Evolutionary conservation across 768 basidiomycete genomes (phyloP), one percentile per base, ranked within the genome.

Genomic region (Amanita phalloides): DNA sequence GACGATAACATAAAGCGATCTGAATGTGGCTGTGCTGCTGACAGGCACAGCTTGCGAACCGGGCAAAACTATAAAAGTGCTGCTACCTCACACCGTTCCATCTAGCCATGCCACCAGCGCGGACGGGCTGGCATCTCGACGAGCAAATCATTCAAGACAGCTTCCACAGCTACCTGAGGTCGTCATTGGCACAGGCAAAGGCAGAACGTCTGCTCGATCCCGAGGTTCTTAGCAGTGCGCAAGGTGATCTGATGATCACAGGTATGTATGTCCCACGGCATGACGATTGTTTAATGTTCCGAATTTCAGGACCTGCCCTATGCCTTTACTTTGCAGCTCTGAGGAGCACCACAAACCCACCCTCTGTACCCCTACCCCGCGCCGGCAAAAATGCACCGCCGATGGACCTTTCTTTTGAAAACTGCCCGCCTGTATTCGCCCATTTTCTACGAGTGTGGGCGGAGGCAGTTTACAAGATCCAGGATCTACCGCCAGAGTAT

Each of bases 281-380:
- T 0, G 8, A n/a, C 6, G 9, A 26, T 13, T n/a, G 13, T 2
- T 43, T 13, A 21, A 45, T 1, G 7, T 54, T 39, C n/a, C 50
- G 6, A 17, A 17, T 42, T 4, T 26, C 20, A 82, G 88, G 88
- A 0, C 90, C 90, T 11, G 86, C 90, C 0, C 70, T 93, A 11
- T 88, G 85, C 55, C 73, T 93, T 0, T 92, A 87, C 66, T 93
- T 90, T 64, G 86, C 87, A 0, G 89, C 90, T 0, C 69, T 92
- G 5, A 73, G 87, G 23, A 84, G 77, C 28, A 84, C 79, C 0
- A 88, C 86, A 10, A 66, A 75, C 30, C 89, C 90, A 1, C 86
- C 90, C 0, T 86, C 85, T 0, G 88, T 92, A 0, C 85, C 90
- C 1, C 74, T 90, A 3, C 90, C 90, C 1, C 76, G 81, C 23